Percentiles rank a stretch among this genome's conserved stretches.
These are phyloP conservation scores for Nitzschia sp. DNA, from an alignment of 108 stramenopile genomes.

Conservation along the genomic window DNA sequence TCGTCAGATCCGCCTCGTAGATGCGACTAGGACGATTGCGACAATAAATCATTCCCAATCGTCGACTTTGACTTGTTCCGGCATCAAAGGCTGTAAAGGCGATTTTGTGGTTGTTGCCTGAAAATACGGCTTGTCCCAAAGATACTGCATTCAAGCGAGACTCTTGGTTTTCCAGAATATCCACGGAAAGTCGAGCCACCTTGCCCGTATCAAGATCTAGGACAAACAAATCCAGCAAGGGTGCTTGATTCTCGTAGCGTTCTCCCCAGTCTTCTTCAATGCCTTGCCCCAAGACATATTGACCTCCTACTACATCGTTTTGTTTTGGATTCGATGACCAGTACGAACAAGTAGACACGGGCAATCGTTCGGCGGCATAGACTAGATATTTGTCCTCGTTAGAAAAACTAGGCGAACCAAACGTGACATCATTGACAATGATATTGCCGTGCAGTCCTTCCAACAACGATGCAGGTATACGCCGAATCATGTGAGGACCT, in stretches of 20 bases:
- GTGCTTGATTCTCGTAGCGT: conserved; percentile 49
- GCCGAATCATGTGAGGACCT: conserved; percentile 42
- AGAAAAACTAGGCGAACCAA: conserved; percentile 69
- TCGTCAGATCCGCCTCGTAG: conserved; percentile 54
- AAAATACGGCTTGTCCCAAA: conserved; percentile 1
- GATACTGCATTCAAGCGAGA: conserved; percentile 57
- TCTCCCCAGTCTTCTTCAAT: conserved; percentile 81
- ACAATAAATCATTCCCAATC: conserved; percentile 79
- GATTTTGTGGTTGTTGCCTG: conserved; percentile 22
- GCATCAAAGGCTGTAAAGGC: conserved; percentile 85
- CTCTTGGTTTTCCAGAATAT: neutral
- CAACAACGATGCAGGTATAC: conserved; percentile 40
- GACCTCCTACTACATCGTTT: conserved; percentile 43
- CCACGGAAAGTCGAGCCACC: conserved; percentile 41
- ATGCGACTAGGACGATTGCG: conserved; percentile 67
- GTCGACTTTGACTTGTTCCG: conserved; percentile 60
- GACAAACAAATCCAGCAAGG: conserved; percentile 63
- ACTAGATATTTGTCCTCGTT: conserved; percentile 60
- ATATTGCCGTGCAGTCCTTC: conserved; percentile 45
- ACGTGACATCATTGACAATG: conserved; percentile 60
- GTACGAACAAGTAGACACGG: conserved; percentile 49
- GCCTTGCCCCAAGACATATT: conserved; percentile 69
- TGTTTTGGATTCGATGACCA: conserved; percentile 20
- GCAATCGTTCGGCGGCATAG: conserved; percentile 67
- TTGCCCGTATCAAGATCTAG: conserved; percentile 56